Evolutionary conservation across 2,329 filamentous ascomycete species (phyloP), one percentile per base, ranked within the genome.

Genomic region (Pseudogymnoascus verrucosus): DNA sequence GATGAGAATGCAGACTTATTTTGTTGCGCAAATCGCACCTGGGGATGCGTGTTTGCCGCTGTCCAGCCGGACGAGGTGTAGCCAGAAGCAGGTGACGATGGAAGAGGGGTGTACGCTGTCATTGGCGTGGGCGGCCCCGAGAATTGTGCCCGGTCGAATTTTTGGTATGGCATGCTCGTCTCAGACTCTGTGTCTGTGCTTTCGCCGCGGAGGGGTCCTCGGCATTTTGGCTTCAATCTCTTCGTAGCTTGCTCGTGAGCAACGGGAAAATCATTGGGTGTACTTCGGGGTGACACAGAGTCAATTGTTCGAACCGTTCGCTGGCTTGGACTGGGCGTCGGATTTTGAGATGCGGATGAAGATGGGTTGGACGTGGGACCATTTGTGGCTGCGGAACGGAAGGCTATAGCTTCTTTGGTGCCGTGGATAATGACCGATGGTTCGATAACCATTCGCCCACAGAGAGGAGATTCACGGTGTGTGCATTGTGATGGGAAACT

Each of bases 401-500:
- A 79, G 59, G 73, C 70, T 28, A 78, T 75, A 23, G 83, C 80
- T 65, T 86, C 80, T 2, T 71, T 70, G 0, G 81, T 81, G 2
- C 86, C 83, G 12, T 78, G 74, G 21, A 73, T 70, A 16, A 90
- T 80, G 47, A 88, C 80, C 0, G 75, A 72, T 2, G 78, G 78
- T 63, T 84, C 80, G 69, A 93, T 91, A 21, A 82, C 76, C 87
- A 91, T 90, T 57, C 81, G 81, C 10, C 81, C 83, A 73, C 86
- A 91, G 12, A 82, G 80, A n/a, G 83, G 77, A 37, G 87, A 80
- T n/a, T 83, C 79, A 1, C 86, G 85, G 0, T 77, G 80, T 12
- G 88, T 77, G 74, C 95, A 99, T 54, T 85, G 77, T 2, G 80
- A 79, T 2, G 91, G 87, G 73, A 99, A 99, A 42, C 86, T 82